Evolutionary conservation across 164 flowering plant species (phyloP).

Genomic region (Liquidambar formosana): DNA sequence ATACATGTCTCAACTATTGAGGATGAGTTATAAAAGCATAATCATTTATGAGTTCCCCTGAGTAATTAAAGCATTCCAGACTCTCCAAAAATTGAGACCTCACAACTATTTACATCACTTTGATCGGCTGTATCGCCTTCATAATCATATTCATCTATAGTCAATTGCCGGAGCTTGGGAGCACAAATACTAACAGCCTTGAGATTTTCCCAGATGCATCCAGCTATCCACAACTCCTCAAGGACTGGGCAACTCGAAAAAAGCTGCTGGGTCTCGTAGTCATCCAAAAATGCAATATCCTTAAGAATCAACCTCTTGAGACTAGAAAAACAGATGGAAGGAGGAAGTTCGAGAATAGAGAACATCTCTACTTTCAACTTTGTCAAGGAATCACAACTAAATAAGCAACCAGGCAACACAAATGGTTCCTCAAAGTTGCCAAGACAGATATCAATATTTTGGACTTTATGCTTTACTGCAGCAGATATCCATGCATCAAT

Average conservation of each 20-base stretch:
- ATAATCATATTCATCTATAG: not conserved
- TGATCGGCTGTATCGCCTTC: not conserved
- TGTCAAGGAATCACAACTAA: not conserved
- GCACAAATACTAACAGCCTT: not conserved
- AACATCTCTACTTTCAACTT: not conserved
- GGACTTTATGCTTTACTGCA: not conserved
- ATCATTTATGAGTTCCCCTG: not conserved
- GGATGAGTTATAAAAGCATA: conserved; percentile 1
- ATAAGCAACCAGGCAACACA: not conserved
- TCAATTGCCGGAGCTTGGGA: not conserved
- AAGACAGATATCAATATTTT: too few relatives aligned
- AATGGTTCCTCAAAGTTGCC: too few relatives aligned
- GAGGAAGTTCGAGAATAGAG: not conserved
- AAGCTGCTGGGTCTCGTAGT: not conserved
- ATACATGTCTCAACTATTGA: not conserved
- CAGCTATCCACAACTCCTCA: not conserved
- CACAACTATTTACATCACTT: not conserved
- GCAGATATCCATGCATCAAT: conserved; percentile 1
- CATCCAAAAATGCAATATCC: not conserved
- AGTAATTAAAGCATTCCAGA: not conserved
- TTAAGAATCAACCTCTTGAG: not conserved
- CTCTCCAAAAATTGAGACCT: not conserved
- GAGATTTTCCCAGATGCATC: conserved; percentile 2
- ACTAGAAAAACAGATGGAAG: not conserved
- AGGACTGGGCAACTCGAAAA: conserved; percentile 7